phyloP scores from a whole-genome alignment of 768 basidiomycete species.

The Pleurotus citrinopileatus region DNA sequence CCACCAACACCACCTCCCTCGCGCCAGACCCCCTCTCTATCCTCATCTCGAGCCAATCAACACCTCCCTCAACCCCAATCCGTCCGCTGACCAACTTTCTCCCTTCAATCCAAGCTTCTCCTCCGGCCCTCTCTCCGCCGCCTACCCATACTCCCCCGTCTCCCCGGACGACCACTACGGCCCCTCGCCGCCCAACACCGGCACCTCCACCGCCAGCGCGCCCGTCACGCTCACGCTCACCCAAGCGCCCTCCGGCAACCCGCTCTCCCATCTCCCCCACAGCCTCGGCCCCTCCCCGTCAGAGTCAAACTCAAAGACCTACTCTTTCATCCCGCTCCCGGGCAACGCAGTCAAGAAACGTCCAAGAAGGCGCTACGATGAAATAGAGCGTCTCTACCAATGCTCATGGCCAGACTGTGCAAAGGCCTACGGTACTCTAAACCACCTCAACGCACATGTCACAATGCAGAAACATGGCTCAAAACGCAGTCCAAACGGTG shows the following conservation, averaged over 20 bases:
- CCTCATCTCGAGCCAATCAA: not conserved
- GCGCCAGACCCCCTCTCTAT: not conserved
- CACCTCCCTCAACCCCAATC: slow-evolving; percentile 33
- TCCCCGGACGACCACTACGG: slow-evolving; percentile 49
- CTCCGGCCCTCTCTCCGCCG: slow-evolving; percentile 28
- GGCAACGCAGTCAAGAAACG: slow-evolving; percentile 82
- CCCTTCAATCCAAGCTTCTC: slow-evolving; percentile 54
- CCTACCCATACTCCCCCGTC: slow-evolving; percentile 39
- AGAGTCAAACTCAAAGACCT: slow-evolving; percentile 59
- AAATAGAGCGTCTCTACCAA: slow-evolving; percentile 91
- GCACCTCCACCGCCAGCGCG: slow-evolving; percentile 52
- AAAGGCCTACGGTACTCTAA: slow-evolving; percentile 91
- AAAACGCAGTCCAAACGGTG: slow-evolving; percentile 89
- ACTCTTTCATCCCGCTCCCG: slow-evolving; percentile 78
- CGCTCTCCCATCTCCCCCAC: slow-evolving; percentile 21
- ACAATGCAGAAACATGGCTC: slow-evolving; percentile 96
- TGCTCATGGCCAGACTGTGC: slow-evolving; percentile 78
- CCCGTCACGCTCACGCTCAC: slow-evolving; percentile 22
- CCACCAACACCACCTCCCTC: too few relatives aligned
- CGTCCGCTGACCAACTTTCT: slow-evolving; percentile 35
- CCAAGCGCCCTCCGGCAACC: slow-evolving; percentile 18
- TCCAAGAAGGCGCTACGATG: slow-evolving; percentile 85
- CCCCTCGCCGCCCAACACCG: slow-evolving; percentile 60
- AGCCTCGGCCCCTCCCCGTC: slow-evolving; percentile 23
- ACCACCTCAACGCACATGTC: slow-evolving; percentile 97